Conservation (phyloP, 2,329 filamentous ascomycete genomes). For the Ophiocordyceps sinensis region DNA sequence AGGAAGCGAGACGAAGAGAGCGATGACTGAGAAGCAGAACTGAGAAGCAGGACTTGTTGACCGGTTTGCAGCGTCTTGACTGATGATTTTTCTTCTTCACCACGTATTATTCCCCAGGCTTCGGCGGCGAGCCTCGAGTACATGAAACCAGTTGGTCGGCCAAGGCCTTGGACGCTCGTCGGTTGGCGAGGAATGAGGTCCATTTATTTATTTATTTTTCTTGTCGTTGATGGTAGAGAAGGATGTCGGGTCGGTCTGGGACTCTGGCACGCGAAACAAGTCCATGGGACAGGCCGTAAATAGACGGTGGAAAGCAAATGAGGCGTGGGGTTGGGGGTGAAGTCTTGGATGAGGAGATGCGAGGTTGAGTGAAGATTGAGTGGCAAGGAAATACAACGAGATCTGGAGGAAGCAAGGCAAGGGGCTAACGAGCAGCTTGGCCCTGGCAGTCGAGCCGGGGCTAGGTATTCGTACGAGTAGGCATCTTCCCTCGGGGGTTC, state of each 20-base stretch:
- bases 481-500: too few relatives aligned
- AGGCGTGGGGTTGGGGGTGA: background rate
- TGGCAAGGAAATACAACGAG: background rate
- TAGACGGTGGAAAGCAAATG: background rate
- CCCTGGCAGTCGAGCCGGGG: too few relatives aligned
- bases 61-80: background rate
- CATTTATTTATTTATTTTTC: too few relatives aligned
- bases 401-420: too few relatives aligned
- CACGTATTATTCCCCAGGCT: background rate
- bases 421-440: too few relatives aligned
- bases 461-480: too few relatives aligned
- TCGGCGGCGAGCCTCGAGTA: background rate
- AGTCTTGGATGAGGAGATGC: background rate
- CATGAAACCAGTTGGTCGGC: background rate
- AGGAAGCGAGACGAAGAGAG: conserved; percentile 21
- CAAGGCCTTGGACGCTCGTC: background rate
- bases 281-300: background rate
- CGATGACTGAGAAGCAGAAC: conserved; percentile 12
- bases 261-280: background rate
- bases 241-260: background rate
- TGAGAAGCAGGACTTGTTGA: background rate
- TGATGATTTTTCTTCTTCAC: background rate
- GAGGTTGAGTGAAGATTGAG: background rate
- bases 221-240: background rate
- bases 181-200: background rate